Conservation (phyloP, 2,329 filamentous ascomycete species). For the Colletotrichum filicis region DNA sequence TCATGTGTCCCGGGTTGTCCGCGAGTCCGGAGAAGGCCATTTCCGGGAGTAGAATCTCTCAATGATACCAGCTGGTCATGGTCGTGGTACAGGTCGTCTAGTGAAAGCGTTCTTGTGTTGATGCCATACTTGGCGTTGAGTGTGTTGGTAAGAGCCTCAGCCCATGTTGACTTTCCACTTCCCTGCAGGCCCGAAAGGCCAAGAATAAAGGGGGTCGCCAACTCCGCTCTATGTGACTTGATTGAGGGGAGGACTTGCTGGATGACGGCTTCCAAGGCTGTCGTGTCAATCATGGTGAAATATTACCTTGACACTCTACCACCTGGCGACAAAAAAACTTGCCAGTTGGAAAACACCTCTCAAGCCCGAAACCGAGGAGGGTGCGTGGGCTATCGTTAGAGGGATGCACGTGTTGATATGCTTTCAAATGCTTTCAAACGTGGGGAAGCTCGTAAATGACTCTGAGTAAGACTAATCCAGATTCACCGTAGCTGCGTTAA, state of each 20-base stretch:
- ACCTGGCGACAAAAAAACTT: background rate
- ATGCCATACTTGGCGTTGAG: constrained; percentile 26
- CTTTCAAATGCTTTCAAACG: constrained; percentile 1
- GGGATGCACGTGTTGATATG: constrained; percentile 6
- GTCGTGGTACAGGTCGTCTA: constrained; percentile 32
- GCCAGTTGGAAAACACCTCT: background rate
- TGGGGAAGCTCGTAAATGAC: background rate
- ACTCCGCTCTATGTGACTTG: background rate
- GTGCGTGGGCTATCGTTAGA: background rate
- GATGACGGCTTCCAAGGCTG: constrained; percentile 12
- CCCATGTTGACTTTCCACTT: constrained; percentile 35
- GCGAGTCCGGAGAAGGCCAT: constrained; percentile 22
- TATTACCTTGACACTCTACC: background rate
- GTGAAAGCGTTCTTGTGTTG: constrained; percentile 28
- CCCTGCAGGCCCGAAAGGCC: constrained; percentile 32
- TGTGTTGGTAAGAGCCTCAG: constrained; percentile 21
- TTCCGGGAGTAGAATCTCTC: constrained; percentile 16
- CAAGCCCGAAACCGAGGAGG: background rate
- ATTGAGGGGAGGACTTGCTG: constrained; percentile 21
- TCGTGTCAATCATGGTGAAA: constrained; percentile 19
- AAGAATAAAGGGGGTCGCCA: constrained; percentile 20
- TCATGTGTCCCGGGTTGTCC: constrained; percentile 32
- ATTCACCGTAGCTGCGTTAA: background rate
- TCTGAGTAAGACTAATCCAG: background rate
- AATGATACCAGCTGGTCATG: constrained; percentile 21